Evolutionary conservation across 2,329 filamentous ascomycete genomes (phyloP), one percentile per base, ranked within the genome.

Genomic region (Penicillium sp.): DNA sequence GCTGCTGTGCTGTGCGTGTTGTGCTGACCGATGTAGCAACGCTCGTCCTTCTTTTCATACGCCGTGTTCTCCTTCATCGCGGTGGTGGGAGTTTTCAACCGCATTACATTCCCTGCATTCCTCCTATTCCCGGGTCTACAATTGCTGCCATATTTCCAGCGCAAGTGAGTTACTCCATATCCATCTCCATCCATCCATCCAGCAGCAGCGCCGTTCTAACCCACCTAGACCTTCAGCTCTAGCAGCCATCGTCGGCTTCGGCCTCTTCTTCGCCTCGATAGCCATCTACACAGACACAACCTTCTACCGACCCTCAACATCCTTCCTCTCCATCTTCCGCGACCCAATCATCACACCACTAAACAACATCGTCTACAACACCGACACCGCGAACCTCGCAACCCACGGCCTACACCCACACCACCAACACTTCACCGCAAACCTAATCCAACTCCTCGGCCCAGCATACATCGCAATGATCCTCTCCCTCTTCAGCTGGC

Each of bases 41-140:
- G 83, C 65, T 88, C 90, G 50, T 90, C 90, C 41, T 78, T 90
- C 50, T 77, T 91, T 61, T 86, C 91, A 17, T 91, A 89, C 51
- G 82, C 84, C 33, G 80, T 94, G 34, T 83, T 99, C 33, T 91
- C 91, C 24, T 85, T 92, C 55, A 84, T 97, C 48, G 80, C 84
- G 46, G 87, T 96, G 12, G 89, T 94, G 65, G 94, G 94, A 43
- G 77, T 93, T 52, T 99, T 99, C 75, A 99, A 97, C 74, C 86
- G 94, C 60, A 97, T 97, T 66, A 99, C 94, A 8, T 97, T 97
- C 71, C 93, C 93, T 39, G 93, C 92, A 12, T 99, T 96, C 70
- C 75, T 99, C 55, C 71, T 96, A 52, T 84, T 97, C 68, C 93
- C 94, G 46, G 87, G 88, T 29, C 76, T 96, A 68, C 87, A 86